Percentiles rank a stretch among this genome's conserved stretches.
Evolutionary conservation across 768 basidiomycete genomes (phyloP).

Genomic region (Phallus indusiatus): DNA sequence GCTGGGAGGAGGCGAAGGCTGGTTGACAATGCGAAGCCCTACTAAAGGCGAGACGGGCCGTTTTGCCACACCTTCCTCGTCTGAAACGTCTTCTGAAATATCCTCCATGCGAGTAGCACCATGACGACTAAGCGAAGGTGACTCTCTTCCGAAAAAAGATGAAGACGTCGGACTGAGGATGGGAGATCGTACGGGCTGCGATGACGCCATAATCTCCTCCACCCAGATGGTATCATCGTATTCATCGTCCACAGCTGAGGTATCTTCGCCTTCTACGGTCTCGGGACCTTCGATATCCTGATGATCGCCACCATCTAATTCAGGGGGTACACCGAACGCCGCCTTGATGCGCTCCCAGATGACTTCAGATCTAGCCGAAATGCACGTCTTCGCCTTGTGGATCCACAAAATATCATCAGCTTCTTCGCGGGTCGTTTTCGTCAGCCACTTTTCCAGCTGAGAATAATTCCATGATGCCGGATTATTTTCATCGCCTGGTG

Average conservation of each 20-base stretch:
- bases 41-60: neutral
- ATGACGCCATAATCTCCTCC: neutral
- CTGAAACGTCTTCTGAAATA: slow-evolving; percentile 6
- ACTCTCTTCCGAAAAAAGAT: neutral
- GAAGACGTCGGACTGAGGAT: neutral
- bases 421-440: slow-evolving; percentile 47
- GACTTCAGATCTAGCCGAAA: slow-evolving; percentile 69
- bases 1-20: neutral
- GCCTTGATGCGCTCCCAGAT: slow-evolving; percentile 90
- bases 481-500: slow-evolving; percentile 27
- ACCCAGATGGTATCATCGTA: slow-evolving; percentile 8
- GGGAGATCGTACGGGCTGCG: slow-evolving; percentile 1
- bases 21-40: slow-evolving; percentile 2
- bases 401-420: slow-evolving; percentile 70
- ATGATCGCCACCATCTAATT: slow-evolving; percentile 47
- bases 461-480: slow-evolving; percentile 62
- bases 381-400: slow-evolving; percentile 59
- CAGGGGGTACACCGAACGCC: slow-evolving; percentile 79
- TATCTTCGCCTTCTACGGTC: neutral
- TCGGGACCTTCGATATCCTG: slow-evolving; percentile 19
- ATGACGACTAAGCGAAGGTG: neutral
- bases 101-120: slow-evolving; percentile 1
- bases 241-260: neutral
- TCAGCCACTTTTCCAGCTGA: slow-evolving; percentile 64
- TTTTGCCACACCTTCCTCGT: neutral